Evolutionary conservation across 805 yeast genomes (phyloP), one percentile per base, ranked within the genome.

Genomic region (Clavispora santaluciae): DNA sequence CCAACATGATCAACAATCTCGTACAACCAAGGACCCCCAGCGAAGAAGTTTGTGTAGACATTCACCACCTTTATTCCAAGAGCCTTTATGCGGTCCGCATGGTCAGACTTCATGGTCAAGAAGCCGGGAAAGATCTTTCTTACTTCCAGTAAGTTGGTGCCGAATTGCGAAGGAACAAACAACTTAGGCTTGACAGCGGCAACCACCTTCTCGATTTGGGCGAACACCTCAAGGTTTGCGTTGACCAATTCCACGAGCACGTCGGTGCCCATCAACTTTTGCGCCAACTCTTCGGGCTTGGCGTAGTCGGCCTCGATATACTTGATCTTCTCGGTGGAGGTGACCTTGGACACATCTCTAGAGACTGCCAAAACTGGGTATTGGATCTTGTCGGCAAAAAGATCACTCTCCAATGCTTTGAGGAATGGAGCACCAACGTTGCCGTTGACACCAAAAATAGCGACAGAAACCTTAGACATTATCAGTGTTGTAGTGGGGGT

Each of bases 151-250:
- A 69, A 37, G 40, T 77, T 78, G 17, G 65, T 50, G 30, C 86
- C 88, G 50, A 75, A 81, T 50, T 79, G 84, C 2, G 82, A 73
- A 23, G 84, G 83, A 47, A 79, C 71, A 60, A 68, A 79, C 24
- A 77, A 53, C 53, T 73, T 72, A 37, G 78, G 76, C 46, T 72
- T 70, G 38, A 64, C 66, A 22, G 53, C 58, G 8, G 56, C 54
- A 3, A 71, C 70, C 6, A 73, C 38, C 18, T 51, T 68, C 36
- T 72, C 75, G 24, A 71, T 43, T n/a, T 61, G 45, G 1, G 49
- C 60, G 23, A 60, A 68, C 15, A 53, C 36, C 13, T 51, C 53
- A 6, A 72, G 66, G 22, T 48, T 49, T 10, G 57, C 43, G n/a
- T 66, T 57, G 31, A 66, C 49, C 33, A 78, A 59, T 45, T 75